Evolutionary conservation across 108 stramenopile species (phyloP), one percentile per base, ranked within the genome.

Genomic region (Cyclotella baltica): DNA sequence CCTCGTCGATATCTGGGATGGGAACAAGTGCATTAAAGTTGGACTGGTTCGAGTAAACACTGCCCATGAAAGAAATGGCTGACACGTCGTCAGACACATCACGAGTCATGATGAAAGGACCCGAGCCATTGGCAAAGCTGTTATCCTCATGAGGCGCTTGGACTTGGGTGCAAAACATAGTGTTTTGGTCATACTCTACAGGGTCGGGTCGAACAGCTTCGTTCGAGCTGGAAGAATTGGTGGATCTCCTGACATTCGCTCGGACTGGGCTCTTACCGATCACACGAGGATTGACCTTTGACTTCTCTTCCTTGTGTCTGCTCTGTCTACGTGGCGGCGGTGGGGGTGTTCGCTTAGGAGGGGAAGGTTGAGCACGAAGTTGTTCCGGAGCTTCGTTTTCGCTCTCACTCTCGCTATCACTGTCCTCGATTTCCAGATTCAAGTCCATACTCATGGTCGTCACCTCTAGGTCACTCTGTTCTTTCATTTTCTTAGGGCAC

Each of bases 381-480:
- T 59, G 31, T 25, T 46, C 35, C 23, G 47, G 55, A 18, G 23
- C 18, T 25, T 11, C 22, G 22, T 33, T 25, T 28, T 36, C 35
- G 16, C 35, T 37, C 38, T 36, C 35, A 18, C 50, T 56, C 19
- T 55, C 63, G 23, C 36, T 46, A 0, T 77, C 76, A 38, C 56
- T 67, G 29, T 77, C 76, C 20, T 77, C 67, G 36, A 77, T 68
- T 36, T 77, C 67, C 50, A 77, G n/a, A n/a, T n/a, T n/a, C n/a
- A n/a, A 69, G 51, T 77, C 76, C 76, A 77, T 77, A 58, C 67
- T 68, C 76, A 77, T 77, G 0, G 76, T 77, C 2, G 76, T 77
- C 46, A 77, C 67, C n/a, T 47, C 51, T 19, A 62, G 23, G 30
- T 77, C 52, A 15, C 27, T 46, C n/a, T 68, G 59, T 28, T 69